A percentile compares a stretch with the other conserved stretches of the same genome.
Conservation (phyloP, 2,329 filamentous ascomycete genomes). For the Epichloe coenophiala region DNA sequence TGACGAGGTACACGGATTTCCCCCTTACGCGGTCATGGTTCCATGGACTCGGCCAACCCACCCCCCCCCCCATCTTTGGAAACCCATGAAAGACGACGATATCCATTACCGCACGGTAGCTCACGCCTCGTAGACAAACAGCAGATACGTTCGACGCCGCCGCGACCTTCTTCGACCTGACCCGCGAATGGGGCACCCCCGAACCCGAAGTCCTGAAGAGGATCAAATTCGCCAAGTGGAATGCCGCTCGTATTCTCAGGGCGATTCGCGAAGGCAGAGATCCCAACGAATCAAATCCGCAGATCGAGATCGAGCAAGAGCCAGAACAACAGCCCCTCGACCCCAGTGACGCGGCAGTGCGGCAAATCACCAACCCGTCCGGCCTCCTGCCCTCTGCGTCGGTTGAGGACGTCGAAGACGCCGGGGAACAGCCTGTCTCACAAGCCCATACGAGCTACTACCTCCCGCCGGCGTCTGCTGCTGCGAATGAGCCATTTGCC, state of each 20-base stretch:
- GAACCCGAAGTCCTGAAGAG: conserved; percentile 70
- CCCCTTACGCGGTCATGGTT: too few species aligned
- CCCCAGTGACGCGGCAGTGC: conserved; percentile 51
- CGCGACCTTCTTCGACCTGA: conserved; percentile 79
- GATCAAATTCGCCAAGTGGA: conserved; percentile 94
- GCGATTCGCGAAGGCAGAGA: conserved; percentile 84
- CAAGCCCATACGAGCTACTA: conserved; percentile 16
- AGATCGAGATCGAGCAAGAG: conserved; percentile 27
- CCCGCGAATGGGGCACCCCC: conserved; percentile 70
- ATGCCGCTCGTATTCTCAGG: conserved; percentile 79
- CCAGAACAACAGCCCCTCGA: conserved; percentile 36
- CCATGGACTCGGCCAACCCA: too few species aligned
- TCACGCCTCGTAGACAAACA: conserved; percentile 50
- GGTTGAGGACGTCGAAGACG: conserved; percentile 40
- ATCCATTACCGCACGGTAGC: background rate
- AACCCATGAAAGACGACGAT: too few species aligned
- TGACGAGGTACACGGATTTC: conserved; percentile 47
- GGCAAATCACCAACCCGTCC: conserved; percentile 25
- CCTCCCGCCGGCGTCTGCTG: conserved; percentile 15
- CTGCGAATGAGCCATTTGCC: conserved; percentile 15
- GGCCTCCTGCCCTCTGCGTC: conserved; percentile 27
- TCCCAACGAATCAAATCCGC: conserved; percentile 82
- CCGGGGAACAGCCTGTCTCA: conserved; percentile 18
- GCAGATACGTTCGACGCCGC: conserved; percentile 89
- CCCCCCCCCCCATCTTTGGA: too few species aligned